Base-by-base conservation (phyloP, 2,329 filamentous ascomycete species). In the Colletotrichum trifolii region DNA sequence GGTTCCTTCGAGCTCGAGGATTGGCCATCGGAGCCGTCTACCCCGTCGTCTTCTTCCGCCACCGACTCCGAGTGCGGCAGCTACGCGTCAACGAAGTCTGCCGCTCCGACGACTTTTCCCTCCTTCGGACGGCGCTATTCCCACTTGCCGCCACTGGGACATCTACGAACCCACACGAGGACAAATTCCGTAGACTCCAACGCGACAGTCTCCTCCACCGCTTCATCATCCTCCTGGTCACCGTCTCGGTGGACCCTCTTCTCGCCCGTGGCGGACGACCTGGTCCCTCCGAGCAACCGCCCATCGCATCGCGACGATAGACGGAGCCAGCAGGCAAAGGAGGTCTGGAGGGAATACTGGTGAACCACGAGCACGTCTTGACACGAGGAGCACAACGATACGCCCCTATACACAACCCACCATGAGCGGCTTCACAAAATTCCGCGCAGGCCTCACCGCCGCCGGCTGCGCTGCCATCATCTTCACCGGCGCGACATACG, bases 401-500 rank as follows among this genome's bases (percentile, higher is more conserved):
- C 43, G 60, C 8, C 53, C 71, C 72, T 25, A 25, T 5, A 25
- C 25, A 5, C 70, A 67, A 48, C 13, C 15, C 57, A 40, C 15
- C 6, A 67, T 61, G 60, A 54, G 65, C 13, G 68, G 64, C 38
- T 65, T 69, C 39, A 66, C 48, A 12, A 74, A 72, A 66, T 68
- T 69, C 35, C 66, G 67, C 43, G 68, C 69, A 40, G 70, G 68
- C 40, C 66, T 72, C 35, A 68, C 73, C 60, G 82, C 83, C n/a
- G 76, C 73, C 39, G 82, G 81, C 39, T 78, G 83, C 66, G 79
- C 78, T 3, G 81, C 81, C 64, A 77, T 83, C 61, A 77, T 83
- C 65, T 75, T 80, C 64, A 81, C 83, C 38, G 82, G 82, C 63
- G 73, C 79, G 48, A 75, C 82, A 50, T 84, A 83, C 60, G 83